Conservation (phyloP, 2,329 filamentous ascomycete genomes). For the Penicillium sp. region DNA sequence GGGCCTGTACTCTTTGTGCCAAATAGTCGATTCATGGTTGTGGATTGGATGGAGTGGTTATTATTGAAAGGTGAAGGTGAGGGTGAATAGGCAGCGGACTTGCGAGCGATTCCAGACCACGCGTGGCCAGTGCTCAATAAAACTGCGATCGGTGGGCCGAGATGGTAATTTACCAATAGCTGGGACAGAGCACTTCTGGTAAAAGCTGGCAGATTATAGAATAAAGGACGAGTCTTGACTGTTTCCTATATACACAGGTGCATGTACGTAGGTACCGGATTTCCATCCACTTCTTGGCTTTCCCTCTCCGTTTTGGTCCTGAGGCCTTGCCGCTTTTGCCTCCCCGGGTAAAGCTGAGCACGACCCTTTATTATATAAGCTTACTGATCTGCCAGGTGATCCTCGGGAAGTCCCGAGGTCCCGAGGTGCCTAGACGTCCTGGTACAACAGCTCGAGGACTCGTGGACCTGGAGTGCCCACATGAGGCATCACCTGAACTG, state of each 20-base stretch:
- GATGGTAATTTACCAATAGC: conserved; percentile 4
- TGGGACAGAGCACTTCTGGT: background rate
- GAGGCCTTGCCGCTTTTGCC: background rate
- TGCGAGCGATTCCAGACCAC: background rate
- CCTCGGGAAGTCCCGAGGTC: background rate
- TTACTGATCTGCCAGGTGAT: background rate
- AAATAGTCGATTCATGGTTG: conserved; percentile 90
- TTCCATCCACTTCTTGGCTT: background rate
- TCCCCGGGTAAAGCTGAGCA: background rate
- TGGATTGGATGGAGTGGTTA: background rate
- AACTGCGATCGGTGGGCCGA: conserved; percentile 2
- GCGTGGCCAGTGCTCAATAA: conserved; percentile 10
- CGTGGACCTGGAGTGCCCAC: background rate
- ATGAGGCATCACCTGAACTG: background rate
- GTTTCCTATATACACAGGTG: background rate
- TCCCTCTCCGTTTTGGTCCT: background rate
- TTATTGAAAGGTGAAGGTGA: conserved; percentile 1
- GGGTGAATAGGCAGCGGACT: conserved; percentile 5
- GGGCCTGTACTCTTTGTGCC: conserved; percentile 81
- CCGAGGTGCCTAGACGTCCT: background rate
- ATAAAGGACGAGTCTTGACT: background rate
- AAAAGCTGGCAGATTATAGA: background rate
- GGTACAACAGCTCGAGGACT: no score
- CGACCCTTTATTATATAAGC: background rate
- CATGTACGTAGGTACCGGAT: background rate